phyloP scores from a whole-genome alignment of 495 filamentous ascomycete genomes.

The Aspergillus indologenus region DNA sequence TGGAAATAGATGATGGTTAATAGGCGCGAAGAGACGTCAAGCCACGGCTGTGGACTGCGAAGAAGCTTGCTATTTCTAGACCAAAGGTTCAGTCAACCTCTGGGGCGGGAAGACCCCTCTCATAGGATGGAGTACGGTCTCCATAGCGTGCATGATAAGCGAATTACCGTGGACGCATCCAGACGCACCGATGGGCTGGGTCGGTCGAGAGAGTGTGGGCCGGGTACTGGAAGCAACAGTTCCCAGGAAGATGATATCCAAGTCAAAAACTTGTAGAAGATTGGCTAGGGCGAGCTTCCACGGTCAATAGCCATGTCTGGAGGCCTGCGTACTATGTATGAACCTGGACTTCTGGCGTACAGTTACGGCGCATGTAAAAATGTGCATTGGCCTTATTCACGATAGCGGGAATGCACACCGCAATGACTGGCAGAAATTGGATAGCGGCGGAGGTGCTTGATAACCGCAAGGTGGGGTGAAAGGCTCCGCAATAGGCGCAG shows the following conservation, averaged over 20 bases:
- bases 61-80: constrained; percentile 17
- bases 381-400: constrained; percentile 25
- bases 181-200: constrained; percentile 32
- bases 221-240: constrained; percentile 18
- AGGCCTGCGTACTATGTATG: constrained; percentile 7
- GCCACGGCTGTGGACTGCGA: neutral
- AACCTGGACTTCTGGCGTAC: constrained; percentile 6
- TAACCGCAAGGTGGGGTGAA: constrained; percentile 28
- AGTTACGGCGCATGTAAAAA: constrained; percentile 14
- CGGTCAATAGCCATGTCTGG: constrained; percentile 13
- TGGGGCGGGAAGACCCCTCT: constrained; percentile 16
- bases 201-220: constrained; percentile 27
- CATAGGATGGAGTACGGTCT: constrained; percentile 19
- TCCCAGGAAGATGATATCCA: constrained; percentile 32
- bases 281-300: constrained; percentile 24
- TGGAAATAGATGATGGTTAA: constrained; percentile 6
- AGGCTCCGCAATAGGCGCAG: constrained; percentile 27
- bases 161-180: constrained; percentile 26
- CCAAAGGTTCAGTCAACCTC: constrained; percentile 10
- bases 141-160: constrained; percentile 14
- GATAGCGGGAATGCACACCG: constrained; percentile 24
- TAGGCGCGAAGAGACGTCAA: constrained; percentile 2
- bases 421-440: constrained; percentile 27
- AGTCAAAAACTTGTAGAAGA: constrained; percentile 24
- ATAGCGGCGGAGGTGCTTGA: constrained; percentile 24